Percentiles rank a stretch among this genome's conserved stretches.
Conservation (phyloP, 495 filamentous ascomycete species). For the Penicillium taxi region DNA sequence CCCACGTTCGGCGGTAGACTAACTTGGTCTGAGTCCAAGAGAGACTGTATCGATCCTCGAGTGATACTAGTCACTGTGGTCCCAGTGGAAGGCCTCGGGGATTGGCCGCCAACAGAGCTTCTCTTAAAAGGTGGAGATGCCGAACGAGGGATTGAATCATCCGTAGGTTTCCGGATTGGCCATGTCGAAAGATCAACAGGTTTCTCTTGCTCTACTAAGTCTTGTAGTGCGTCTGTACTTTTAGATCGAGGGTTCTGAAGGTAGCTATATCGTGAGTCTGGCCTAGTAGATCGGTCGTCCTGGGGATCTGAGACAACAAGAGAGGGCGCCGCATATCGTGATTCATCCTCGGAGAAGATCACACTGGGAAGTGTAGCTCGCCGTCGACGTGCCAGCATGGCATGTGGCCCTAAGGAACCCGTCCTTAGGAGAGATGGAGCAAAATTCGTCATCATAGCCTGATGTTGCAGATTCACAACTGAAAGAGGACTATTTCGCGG, state of each 20-base stretch:
- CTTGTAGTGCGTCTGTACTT: conserved; percentile 24
- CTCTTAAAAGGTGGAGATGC: conserved; percentile 15
- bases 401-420: conserved; percentile 16
- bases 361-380: conserved; percentile 40
- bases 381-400: conserved; percentile 22
- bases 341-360: conserved; percentile 37
- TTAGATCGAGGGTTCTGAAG: conserved; percentile 24
- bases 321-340: conserved; percentile 24
- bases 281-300: conserved; percentile 11
- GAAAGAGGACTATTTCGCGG: conserved; percentile 23
- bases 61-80: conserved; percentile 28
- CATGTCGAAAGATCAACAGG: conserved; percentile 17
- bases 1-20: conserved; percentile 36
- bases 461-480: conserved; percentile 14
- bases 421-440: conserved; percentile 19
- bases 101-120: conserved; percentile 23
- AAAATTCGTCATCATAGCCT: conserved; percentile 15
- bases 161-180: conserved; percentile 20
- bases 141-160: conserved; percentile 19
- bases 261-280: conserved; percentile 13
- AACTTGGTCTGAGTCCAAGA: conserved; percentile 15
- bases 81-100: conserved; percentile 22
- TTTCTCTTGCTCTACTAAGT: conserved; percentile 14
- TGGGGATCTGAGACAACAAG: conserved; percentile 22
- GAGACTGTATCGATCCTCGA: conserved; percentile 17